These are phyloP conservation scores for Saposhnikovia divaricata DNA, from an alignment of 129 eudicot species.

Conservation along the genomic window DNA sequence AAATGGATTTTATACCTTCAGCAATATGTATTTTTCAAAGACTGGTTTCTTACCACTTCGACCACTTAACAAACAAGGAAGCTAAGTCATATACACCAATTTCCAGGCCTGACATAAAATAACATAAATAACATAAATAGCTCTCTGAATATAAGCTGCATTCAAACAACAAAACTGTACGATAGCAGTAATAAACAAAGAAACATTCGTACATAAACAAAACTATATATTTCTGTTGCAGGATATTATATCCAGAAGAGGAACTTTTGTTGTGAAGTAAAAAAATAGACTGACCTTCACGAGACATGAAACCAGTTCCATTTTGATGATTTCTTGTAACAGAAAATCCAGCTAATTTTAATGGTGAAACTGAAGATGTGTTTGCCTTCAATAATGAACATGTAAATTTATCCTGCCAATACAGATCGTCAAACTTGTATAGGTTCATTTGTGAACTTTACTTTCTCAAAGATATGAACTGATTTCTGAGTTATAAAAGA, in stretches of 20 bases:
- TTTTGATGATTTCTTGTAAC: constrained; percentile 35
- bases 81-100: background rate
- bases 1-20: background rate
- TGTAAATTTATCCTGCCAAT: constrained; percentile 54
- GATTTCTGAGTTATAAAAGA: background rate
- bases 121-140: too few species aligned
- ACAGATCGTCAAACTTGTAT: constrained; percentile 17
- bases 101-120: background rate
- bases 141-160: background rate
- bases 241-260: background rate
- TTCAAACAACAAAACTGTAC: background rate
- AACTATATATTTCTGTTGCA: background rate
- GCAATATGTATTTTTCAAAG: background rate
- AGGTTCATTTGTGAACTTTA: constrained; percentile 5
- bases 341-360: constrained; percentile 50
- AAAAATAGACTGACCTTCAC: constrained; percentile 43
- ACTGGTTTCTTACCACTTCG: background rate
- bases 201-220: background rate
- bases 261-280: background rate
- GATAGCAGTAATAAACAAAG: background rate
- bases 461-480: background rate
- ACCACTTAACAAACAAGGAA: background rate
- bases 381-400: constrained; percentile 42
- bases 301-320: constrained; percentile 30
- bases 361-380: constrained; percentile 40